These are phyloP conservation scores for Xylogone sp. DNA, from an alignment of 2,329 filamentous ascomycete species.

Conservation along the genomic window DNA sequence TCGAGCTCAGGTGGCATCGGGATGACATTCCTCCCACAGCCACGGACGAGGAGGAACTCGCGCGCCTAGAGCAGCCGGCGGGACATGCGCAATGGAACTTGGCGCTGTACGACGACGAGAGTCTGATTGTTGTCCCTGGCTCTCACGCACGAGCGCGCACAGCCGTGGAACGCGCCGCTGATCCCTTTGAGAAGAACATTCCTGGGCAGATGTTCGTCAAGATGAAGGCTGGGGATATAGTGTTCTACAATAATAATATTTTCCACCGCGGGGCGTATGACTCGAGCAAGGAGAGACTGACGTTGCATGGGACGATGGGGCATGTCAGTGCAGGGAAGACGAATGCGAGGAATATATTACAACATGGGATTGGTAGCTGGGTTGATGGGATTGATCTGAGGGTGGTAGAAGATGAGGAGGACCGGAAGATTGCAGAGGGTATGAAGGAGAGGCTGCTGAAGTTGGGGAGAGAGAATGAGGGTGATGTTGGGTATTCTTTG, in stretches of 20 bases:
- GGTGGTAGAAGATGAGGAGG: slow-evolving; percentile 33
- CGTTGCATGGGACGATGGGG: slow-evolving; percentile 70
- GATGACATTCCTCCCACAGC: slow-evolving; percentile 74
- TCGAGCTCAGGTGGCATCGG: slow-evolving; percentile 78
- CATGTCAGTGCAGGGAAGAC: slow-evolving; percentile 49
- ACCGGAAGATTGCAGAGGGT: slow-evolving; percentile 49
- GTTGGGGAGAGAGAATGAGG: slow-evolving; percentile 53
- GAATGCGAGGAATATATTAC: slow-evolving; percentile 68
- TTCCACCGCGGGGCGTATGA: slow-evolving; percentile 69
- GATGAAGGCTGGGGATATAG: slow-evolving; percentile 71
- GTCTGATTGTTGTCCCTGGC: slow-evolving; percentile 72
- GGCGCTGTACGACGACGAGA: slow-evolving; percentile 70
- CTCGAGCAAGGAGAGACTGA: slow-evolving; percentile 57
- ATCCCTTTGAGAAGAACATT: slow-evolving; percentile 57
- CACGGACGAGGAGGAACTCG: slow-evolving; percentile 61
- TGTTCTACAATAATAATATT: slow-evolving; percentile 91
- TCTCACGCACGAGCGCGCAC: slow-evolving; percentile 71
- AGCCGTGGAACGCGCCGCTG: slow-evolving; percentile 61
- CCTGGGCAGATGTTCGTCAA: slow-evolving; percentile 62
- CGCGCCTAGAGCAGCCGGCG: slow-evolving; percentile 54
- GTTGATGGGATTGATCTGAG: slow-evolving; percentile 56
- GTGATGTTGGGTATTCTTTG: slow-evolving; percentile 61
- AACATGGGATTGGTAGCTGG: slow-evolving; percentile 70
- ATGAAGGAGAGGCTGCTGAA: slow-evolving; percentile 62
- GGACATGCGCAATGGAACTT: slow-evolving; percentile 87